phyloP scores from a whole-genome alignment of 1,284 basidiomycete species.

The Crucibulum parvulum region DNA sequence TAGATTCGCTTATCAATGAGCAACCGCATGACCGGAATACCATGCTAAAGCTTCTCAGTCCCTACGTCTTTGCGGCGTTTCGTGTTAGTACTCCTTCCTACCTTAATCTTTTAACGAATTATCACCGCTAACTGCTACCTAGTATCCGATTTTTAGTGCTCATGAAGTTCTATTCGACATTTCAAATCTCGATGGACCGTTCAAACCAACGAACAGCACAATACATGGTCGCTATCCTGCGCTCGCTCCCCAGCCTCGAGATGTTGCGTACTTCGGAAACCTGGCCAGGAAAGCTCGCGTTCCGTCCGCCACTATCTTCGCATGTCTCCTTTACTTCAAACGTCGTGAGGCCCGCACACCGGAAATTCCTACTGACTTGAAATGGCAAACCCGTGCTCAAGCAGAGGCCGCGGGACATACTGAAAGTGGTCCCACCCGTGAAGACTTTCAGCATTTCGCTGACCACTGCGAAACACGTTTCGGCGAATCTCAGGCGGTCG shows the following conservation, averaged over 20 bases:
- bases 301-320: conserved; percentile 51
- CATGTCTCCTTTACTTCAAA: conserved; percentile 52
- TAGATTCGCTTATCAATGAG: conserved; percentile 46
- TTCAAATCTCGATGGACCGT: conserved; percentile 1
- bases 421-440: conserved; percentile 42
- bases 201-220: conserved; percentile 10
- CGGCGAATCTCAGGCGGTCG: conserved; percentile 26
- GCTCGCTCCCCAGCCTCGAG: conserved; percentile 28
- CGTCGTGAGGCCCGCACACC: conserved; percentile 43
- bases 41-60: conserved; percentile 44
- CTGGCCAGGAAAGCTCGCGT: conserved; percentile 32
- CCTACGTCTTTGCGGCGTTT: conserved; percentile 55
- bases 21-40: conserved; percentile 35
- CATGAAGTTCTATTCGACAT: conserved; percentile 28
- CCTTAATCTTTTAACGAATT: conserved; percentile 4
- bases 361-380: conserved; percentile 35
- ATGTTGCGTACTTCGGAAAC: conserved; percentile 50
- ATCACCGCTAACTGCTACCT: background rate
- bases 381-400: conserved; percentile 26
- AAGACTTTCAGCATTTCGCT: conserved; percentile 52
- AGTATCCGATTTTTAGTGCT: conserved; percentile 40
- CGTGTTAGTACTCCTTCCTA: conserved; percentile 41
- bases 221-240: conserved; percentile 30
- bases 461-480: conserved; percentile 45
- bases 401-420: conserved; percentile 17